phyloP scores from a whole-genome alignment of 2,329 filamentous ascomycete genomes.

The Thyridium curvatum region DNA sequence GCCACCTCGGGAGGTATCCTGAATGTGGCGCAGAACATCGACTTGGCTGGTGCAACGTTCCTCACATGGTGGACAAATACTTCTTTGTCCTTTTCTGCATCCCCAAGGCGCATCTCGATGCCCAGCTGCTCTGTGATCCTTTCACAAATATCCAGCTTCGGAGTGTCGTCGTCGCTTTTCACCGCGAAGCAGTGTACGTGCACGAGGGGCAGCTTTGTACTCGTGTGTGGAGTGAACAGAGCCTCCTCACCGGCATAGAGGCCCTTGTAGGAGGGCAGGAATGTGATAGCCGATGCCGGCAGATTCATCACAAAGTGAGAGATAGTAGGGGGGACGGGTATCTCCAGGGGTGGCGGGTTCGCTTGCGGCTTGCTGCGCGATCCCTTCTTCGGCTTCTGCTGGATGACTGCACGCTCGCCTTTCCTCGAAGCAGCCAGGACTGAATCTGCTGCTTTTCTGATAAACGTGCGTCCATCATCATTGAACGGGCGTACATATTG shows the following conservation, averaged over 20 bases:
- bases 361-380: slow-evolving; percentile 11
- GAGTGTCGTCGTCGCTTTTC: slow-evolving; percentile 69
- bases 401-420: slow-evolving; percentile 48
- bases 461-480: slow-evolving; percentile 75
- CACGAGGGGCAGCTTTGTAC: slow-evolving; percentile 65
- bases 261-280: slow-evolving; percentile 70
- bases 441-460: slow-evolving; percentile 59
- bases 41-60: slow-evolving; percentile 86
- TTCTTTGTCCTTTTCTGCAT: slow-evolving; percentile 39
- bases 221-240: slow-evolving; percentile 56
- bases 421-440: slow-evolving; percentile 45
- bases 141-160: slow-evolving; percentile 57
- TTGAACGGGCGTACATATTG: slow-evolving; percentile 75
- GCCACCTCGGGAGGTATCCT: slow-evolving; percentile 77
- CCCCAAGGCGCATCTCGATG: slow-evolving; percentile 45
- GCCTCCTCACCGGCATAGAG: slow-evolving; percentile 67
- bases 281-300: slow-evolving; percentile 81
- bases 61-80: slow-evolving; percentile 64
- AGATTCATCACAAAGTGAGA: slow-evolving; percentile 99
- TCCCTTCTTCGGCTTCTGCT: slow-evolving; percentile 33
- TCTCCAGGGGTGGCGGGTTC: slow-evolving; percentile 18
- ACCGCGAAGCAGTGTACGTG: slow-evolving; percentile 94
- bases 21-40: slow-evolving; percentile 96
- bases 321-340: slow-evolving; percentile 66
- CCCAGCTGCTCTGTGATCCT: slow-evolving; percentile 58